Evolutionary conservation across 2,329 filamentous ascomycete species (phyloP).

Genomic region (Nothomitra cinnamomea): DNA sequence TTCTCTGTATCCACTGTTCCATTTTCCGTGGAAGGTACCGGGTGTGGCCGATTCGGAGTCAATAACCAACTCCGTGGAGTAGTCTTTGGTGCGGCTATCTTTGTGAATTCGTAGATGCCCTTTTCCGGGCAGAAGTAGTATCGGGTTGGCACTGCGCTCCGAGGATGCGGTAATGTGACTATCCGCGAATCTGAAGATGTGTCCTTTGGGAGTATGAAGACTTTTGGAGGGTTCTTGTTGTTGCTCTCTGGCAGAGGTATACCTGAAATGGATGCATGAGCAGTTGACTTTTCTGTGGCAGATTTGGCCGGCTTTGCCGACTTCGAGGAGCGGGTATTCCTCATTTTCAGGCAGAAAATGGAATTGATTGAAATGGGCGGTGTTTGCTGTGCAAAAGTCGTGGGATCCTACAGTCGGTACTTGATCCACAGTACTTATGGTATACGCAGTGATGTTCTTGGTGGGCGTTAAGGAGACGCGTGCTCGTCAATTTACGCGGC

Average conservation of each 20-base stretch:
- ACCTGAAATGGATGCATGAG: neutral
- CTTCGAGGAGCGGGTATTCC: neutral
- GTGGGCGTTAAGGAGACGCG: neutral
- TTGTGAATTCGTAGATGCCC: conserved; percentile 45
- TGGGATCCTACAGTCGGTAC: too few relatives aligned
- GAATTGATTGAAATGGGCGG: too few relatives aligned
- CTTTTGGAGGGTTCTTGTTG: conserved; percentile 22
- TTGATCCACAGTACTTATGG: too few relatives aligned
- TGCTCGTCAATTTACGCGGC: neutral
- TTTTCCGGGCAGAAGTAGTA: conserved; percentile 42
- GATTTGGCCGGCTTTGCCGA: neutral
- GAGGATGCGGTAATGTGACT: conserved; percentile 36
- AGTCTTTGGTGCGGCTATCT: conserved; percentile 32
- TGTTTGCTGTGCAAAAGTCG: too few relatives aligned
- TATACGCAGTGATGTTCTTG: neutral
- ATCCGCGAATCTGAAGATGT: conserved; percentile 35
- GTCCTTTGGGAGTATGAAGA: conserved; percentile 39
- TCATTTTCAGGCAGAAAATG: neutral
- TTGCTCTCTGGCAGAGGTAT: neutral
- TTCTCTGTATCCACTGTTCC: neutral
- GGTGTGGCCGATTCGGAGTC: conserved; percentile 14
- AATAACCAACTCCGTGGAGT: conserved; percentile 39
- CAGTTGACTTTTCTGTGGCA: neutral
- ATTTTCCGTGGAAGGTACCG: neutral
- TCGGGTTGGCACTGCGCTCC: conserved; percentile 27